Conservation (phyloP, 2,329 filamentous ascomycete genomes). For the Macrophomina tecta region DNA sequence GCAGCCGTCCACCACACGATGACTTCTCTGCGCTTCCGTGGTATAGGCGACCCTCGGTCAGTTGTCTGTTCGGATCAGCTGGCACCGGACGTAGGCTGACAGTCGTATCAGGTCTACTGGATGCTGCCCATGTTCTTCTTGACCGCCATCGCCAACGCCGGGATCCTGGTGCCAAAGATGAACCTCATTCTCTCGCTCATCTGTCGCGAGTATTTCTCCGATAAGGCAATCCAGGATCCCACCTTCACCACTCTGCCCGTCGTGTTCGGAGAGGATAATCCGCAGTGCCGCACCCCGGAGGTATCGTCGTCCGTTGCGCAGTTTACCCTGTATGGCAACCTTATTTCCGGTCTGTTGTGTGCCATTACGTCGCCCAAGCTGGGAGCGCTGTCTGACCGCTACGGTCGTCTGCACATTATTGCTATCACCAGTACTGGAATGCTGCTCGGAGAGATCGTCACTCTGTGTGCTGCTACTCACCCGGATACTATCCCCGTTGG, state of each 20-base stretch:
- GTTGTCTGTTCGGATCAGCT: background rate
- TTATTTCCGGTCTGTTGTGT: constrained; percentile 77
- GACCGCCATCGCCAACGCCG: constrained; percentile 85
- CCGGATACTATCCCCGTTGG: constrained; percentile 76
- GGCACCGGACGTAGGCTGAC: constrained; percentile 1
- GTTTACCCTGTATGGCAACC: constrained; percentile 77
- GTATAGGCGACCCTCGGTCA: constrained; percentile 68
- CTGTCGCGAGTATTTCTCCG: constrained; percentile 81
- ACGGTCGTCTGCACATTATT: constrained; percentile 78
- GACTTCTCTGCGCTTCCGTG: constrained; percentile 68
- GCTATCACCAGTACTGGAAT: constrained; percentile 76
- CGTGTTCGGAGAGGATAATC: constrained; percentile 71
- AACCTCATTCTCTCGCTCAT: constrained; percentile 86
- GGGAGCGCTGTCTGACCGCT: constrained; percentile 84
- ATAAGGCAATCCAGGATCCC: constrained; percentile 47
- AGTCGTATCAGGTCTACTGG: constrained; percentile 70
- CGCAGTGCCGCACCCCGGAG: constrained; percentile 78
- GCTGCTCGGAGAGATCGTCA: constrained; percentile 75
- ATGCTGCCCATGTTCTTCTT: constrained; percentile 79
- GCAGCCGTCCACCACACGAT: constrained; percentile 20
- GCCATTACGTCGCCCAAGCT: constrained; percentile 83
- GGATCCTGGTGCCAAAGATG: constrained; percentile 82
- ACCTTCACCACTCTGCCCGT: constrained; percentile 67
- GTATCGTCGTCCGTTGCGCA: constrained; percentile 78
- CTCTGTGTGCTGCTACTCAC: constrained; percentile 77